Conservation (phyloP, 495 filamentous ascomycete species). For the Chaetomidium leptoderma region DNA sequence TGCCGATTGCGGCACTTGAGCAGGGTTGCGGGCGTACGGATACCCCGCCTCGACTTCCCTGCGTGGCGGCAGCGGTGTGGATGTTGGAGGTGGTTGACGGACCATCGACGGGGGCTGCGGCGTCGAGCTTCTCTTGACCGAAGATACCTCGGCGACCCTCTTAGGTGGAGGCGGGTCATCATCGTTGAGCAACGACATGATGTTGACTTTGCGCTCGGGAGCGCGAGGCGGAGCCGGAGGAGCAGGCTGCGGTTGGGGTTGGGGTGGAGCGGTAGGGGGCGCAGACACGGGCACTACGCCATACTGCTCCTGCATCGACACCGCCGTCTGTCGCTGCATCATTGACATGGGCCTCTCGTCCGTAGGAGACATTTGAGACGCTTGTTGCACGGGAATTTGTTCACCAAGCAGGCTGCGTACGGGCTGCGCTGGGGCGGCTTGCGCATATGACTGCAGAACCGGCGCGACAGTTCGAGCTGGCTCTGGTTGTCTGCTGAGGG, state of each 20-base stretch:
- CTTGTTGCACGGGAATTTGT: conserved; percentile 25
- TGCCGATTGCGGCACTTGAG: conserved; percentile 34
- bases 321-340: conserved; percentile 32
- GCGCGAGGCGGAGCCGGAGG: conserved; percentile 33
- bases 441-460: conserved; percentile 30
- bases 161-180: conserved; percentile 45
- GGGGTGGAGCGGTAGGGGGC: conserved; percentile 27
- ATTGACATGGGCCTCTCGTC: conserved; percentile 30
- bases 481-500: conserved; percentile 42
- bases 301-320: conserved; percentile 39
- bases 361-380: conserved; percentile 19
- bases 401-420: conserved; percentile 34
- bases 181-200: conserved; percentile 50
- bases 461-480: conserved; percentile 37
- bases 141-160: conserved; percentile 38
- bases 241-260: conserved; percentile 27
- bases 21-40: conserved; percentile 36
- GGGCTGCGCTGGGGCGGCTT: conserved; percentile 31
- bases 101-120: conserved; percentile 42
- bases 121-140: conserved; percentile 38
- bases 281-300: conserved; percentile 27
- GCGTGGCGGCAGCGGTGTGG: conserved; percentile 32
- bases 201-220: conserved; percentile 44
- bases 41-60: conserved; percentile 39
- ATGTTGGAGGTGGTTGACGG: conserved; percentile 33